Evolutionary conservation across 2,329 filamentous ascomycete genomes (phyloP).

Genomic region (Boeremia lycopersici): DNA sequence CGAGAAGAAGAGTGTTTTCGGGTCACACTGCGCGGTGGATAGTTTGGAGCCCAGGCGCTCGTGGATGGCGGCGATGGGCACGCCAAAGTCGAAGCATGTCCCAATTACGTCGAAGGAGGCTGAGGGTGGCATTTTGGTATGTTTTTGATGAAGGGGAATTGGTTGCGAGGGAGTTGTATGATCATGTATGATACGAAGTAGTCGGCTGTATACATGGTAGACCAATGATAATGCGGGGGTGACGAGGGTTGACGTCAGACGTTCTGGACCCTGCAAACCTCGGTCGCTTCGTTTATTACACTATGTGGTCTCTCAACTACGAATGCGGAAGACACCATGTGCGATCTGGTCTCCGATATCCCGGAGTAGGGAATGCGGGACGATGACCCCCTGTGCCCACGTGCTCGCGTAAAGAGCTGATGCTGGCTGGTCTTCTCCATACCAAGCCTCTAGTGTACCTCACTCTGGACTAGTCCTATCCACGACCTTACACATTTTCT

Average conservation of each 20-base stretch:
- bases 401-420: constrained; percentile 11
- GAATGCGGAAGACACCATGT: background rate
- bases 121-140: constrained; percentile 24
- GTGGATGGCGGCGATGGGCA: constrained; percentile 27
- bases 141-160: background rate
- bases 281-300: too few relatives aligned
- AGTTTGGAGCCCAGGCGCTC: constrained; percentile 22
- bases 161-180: background rate
- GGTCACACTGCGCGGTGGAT: constrained; percentile 17
- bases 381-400: constrained; percentile 7
- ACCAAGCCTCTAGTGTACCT: constrained; percentile 6
- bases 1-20: constrained; percentile 34
- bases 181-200: background rate
- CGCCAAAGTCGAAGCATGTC: constrained; percentile 30
- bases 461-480: background rate
- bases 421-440: constrained; percentile 1
- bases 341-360: too few relatives aligned
- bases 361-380: background rate
- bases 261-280: constrained; percentile 10
- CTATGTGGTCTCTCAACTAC: background rate
- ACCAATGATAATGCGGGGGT: background rate
- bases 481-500: background rate
- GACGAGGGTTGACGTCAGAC: constrained; percentile 6
- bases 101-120: constrained; percentile 37
- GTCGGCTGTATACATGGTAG: background rate